Evolutionary conservation across 345 rosid genomes (phyloP).

Genomic region (Boechera divaricarpa): DNA sequence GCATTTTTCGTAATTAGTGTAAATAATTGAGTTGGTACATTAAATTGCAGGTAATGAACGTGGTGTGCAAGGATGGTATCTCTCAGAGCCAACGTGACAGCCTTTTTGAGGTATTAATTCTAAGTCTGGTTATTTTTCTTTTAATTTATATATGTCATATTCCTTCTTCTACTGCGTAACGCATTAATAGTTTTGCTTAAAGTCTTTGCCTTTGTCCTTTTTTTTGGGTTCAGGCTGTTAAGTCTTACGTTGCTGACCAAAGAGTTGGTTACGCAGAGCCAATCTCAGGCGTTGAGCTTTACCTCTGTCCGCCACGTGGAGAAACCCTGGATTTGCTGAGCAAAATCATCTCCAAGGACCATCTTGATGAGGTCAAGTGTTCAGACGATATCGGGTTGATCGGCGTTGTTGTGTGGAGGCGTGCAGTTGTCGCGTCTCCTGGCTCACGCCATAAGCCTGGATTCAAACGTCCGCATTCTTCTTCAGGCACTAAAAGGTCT

Average conservation of each 20-base stretch:
- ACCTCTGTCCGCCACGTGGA: constrained; percentile 74
- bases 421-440: constrained; percentile 57
- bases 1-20: constrained; percentile 14
- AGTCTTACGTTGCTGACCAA: constrained; percentile 70
- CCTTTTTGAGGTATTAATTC: constrained; percentile 63
- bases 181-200: constrained; percentile 6
- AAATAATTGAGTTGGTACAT: not conserved
- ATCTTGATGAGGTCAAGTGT: constrained; percentile 59
- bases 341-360: constrained; percentile 75
- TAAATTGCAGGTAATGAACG: constrained; percentile 72
- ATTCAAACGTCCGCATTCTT: constrained; percentile 45
- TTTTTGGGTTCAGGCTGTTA: constrained; percentile 56
- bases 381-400: constrained; percentile 71
- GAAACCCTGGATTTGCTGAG: constrained; percentile 63
- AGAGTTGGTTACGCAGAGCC: constrained; percentile 95
- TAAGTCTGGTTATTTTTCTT: not conserved
- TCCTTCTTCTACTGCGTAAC: not conserved
- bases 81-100: constrained; percentile 60
- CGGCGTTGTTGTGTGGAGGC: constrained; percentile 95
- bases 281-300: constrained; percentile 77
- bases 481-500: constrained; percentile 34
- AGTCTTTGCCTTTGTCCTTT: constrained; percentile 25
- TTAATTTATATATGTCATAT: not conserved
- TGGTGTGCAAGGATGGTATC: constrained; percentile 67
- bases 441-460: constrained; percentile 57